These are phyloP conservation scores for Gracilaria gracilis DNA, from an alignment of 23 red algal species.

Conservation along the genomic window DNA sequence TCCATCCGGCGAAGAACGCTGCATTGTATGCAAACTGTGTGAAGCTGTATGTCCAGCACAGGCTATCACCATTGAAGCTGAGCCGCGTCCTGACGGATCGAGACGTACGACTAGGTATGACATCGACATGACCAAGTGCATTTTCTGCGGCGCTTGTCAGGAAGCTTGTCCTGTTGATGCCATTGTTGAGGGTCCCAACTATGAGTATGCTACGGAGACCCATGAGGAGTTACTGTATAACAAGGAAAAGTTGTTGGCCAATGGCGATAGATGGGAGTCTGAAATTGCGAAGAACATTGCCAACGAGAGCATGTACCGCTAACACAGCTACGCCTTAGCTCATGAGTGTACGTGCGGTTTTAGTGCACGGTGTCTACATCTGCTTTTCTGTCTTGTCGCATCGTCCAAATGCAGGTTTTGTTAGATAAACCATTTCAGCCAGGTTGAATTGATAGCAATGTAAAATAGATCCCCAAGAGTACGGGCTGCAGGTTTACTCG, in stretches of 20 bases:
- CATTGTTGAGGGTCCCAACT: slow-evolving; percentile 98
- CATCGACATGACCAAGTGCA: slow-evolving; percentile 99
- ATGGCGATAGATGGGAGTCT: slow-evolving; percentile 98
- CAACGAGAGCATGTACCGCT: slow-evolving; percentile 97
- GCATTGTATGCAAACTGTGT: slow-evolving; percentile 99
- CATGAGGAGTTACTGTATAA: slow-evolving; percentile 99
- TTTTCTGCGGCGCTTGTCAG: slow-evolving; percentile 99
- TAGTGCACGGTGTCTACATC: background rate
- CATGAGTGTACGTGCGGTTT: background rate
- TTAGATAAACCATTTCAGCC: background rate
- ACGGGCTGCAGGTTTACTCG: background rate
- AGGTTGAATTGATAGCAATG: too few relatives aligned
- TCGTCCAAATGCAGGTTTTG: background rate
- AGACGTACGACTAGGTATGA: slow-evolving; percentile 98
- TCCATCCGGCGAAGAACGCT: slow-evolving; percentile 95
- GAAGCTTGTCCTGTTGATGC: slow-evolving; percentile 99
- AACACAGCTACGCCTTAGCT: background rate
- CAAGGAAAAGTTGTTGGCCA: slow-evolving; percentile 98
- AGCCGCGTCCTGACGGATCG: slow-evolving; percentile 98
- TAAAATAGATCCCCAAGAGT: too few relatives aligned
- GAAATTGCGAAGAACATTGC: slow-evolving; percentile 93
- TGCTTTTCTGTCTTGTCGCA: background rate
- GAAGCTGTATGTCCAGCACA: slow-evolving; percentile 96
- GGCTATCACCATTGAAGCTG: slow-evolving; percentile 99
- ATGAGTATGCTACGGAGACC: slow-evolving; percentile 97